A percentile compares a stretch with the other conserved stretches of the same genome.
These are phyloP conservation scores for Epichloe baconii DNA, from an alignment of 2,329 filamentous ascomycete genomes.

Conservation along the genomic window DNA sequence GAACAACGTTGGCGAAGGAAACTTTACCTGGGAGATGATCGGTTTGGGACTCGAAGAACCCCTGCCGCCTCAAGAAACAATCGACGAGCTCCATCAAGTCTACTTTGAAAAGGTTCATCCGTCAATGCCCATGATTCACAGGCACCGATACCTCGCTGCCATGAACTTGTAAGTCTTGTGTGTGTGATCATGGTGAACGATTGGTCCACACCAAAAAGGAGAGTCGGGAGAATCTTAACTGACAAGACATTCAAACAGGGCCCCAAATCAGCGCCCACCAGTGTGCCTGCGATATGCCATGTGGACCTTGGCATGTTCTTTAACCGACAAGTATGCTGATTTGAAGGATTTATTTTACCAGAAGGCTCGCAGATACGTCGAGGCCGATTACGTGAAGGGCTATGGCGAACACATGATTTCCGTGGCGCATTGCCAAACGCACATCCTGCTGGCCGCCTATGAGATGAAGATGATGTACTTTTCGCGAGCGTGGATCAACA, in stretches of 20 bases:
- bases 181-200: not conserved
- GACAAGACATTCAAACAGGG: conserved; percentile 25
- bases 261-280: conserved; percentile 75
- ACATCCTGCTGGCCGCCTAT: conserved; percentile 65
- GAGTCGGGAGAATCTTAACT: not conserved
- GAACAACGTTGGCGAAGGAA: conserved; percentile 33
- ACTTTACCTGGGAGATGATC: conserved; percentile 70
- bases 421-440: conserved; percentile 74
- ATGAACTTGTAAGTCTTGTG: conserved; percentile 55
- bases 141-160: conserved; percentile 71
- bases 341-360: conserved; percentile 84
- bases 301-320: conserved; percentile 84
- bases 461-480: conserved; percentile 99
- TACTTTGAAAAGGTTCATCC: conserved; percentile 88
- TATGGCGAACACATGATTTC: conserved; percentile 84
- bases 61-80: conserved; percentile 43
- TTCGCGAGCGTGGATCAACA: conserved; percentile 86
- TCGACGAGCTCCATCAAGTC: conserved; percentile 79
- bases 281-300: conserved; percentile 86
- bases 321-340: conserved; percentile 66
- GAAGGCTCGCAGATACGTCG: conserved; percentile 77
- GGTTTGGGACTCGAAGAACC: conserved; percentile 47
- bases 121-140: conserved; percentile 79
- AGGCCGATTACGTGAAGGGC: conserved; percentile 81
- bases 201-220: not conserved